phyloP scores from a whole-genome alignment of 1,284 basidiomycete species.

The Ceratobasidium sp. region DNA sequence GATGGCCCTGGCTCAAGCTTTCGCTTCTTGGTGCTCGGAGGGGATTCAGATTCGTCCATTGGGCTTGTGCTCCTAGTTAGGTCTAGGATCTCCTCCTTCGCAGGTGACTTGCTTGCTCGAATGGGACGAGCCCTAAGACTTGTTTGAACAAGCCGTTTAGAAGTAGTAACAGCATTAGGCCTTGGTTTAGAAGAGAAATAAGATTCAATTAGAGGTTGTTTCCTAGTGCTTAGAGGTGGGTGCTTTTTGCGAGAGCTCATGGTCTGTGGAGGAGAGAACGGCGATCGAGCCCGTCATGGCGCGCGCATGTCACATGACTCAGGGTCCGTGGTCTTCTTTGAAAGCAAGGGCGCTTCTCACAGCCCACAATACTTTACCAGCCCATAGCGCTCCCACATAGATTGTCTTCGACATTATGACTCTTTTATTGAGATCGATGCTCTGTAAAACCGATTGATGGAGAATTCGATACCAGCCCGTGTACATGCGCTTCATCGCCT shows the following conservation, averaged over 20 bases:
- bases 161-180: not conserved
- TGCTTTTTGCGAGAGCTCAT: conserved; percentile 35
- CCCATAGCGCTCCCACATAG: too few relatives aligned
- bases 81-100: conserved; percentile 14
- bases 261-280: not conserved
- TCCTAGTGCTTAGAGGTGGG: not conserved
- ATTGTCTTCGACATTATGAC: too few relatives aligned
- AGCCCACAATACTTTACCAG: too few relatives aligned
- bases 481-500: too few relatives aligned
- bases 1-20: not conserved
- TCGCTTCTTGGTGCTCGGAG: conserved; percentile 29
- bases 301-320: not conserved
- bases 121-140: conserved; percentile 15
- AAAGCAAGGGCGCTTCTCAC: too few relatives aligned
- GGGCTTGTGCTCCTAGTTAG: conserved; percentile 27
- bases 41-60: not conserved
- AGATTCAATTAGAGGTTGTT: not conserved
- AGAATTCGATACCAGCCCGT: too few relatives aligned
- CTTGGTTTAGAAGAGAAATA: conserved; percentile 17
- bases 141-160: conserved; percentile 24
- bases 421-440: too few relatives aligned
- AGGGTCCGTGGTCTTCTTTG: too few relatives aligned
- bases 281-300: conserved; percentile 8
- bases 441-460: too few relatives aligned
- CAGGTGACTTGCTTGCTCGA: conserved; percentile 18